Evolutionary conservation across 1,284 basidiomycete genomes (phyloP), one percentile per base, ranked within the genome.

Genomic region (Ganoderma lucidum): DNA sequence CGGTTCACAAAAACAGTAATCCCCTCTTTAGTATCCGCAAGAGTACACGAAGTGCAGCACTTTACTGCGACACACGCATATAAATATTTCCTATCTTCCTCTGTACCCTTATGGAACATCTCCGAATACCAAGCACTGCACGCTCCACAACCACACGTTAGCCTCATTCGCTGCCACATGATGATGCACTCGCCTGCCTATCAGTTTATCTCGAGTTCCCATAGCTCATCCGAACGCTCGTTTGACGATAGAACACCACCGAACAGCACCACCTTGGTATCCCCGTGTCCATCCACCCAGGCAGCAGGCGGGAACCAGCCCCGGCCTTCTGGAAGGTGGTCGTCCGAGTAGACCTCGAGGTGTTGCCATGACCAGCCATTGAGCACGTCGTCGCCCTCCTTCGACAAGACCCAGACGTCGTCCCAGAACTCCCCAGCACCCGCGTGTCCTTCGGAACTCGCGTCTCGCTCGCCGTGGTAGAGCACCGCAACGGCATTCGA

Each of bases 341-440:
- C 67, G 51, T 69, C 66, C 35, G 61, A 69, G 59, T 66, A 41
- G 17, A 67, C 64, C 12, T 73, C 70, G 19, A 74, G 68, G 56
- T 66, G 73, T 42, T 64, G 71, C 75, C 75, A 77, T 15, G 62
- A 60, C 75, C 75, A 77, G 12, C 74, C 73, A 5, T 65, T 65
- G 6, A 63, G 51, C 8, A 70, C 19, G 42, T 64, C 63, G 14
- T 64, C 68, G 32, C 51, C 69, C 2, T 66, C 65, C 64, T 74
- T 76, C 4, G 60, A 65, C 23, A 80, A 72, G 56, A 77, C 37
- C 79, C 77, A 80, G 30, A 81, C 76, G 70, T 83, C 76, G 62
- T 80, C 60, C 78, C 80, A 76, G 76, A 83, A 79, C 37, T 73
- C 69, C 2, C 80, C 80, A 0, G 78, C 80, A 1, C 78, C 80